Percentiles rank a stretch among this genome's conserved stretches.
Conservation (phyloP, 768 basidiomycete genomes). For the Leucocoprinus birnbaumii region DNA sequence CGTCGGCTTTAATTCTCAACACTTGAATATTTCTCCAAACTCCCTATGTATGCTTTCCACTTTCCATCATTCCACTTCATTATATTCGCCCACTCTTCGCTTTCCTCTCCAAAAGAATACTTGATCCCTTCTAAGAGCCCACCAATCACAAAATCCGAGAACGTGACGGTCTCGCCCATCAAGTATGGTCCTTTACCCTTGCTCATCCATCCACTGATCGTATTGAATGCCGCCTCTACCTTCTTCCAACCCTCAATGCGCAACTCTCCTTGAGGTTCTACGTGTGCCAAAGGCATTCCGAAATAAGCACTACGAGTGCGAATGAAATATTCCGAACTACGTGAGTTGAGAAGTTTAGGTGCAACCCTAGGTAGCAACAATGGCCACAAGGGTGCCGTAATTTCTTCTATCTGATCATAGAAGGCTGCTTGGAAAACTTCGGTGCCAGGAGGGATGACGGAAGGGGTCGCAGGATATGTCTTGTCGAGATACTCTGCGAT, state of each 20-base stretch:
- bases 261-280: conserved; percentile 8
- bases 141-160: conserved; percentile 38
- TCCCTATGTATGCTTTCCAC: conserved; percentile 26
- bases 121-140: conserved; percentile 27
- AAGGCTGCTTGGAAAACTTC: conserved; percentile 39
- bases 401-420: conserved; percentile 15
- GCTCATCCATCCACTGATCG: conserved; percentile 24
- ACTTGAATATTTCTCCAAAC: conserved; percentile 13
- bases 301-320: neutral
- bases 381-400: neutral
- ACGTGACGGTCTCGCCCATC: conserved; percentile 32
- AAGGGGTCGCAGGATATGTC: conserved; percentile 37
- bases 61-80: conserved; percentile 34
- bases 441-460: conserved; percentile 28
- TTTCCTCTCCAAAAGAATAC: conserved; percentile 31
- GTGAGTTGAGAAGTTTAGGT: conserved; percentile 16
- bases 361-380: conserved; percentile 18
- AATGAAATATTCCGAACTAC: conserved; percentile 27
- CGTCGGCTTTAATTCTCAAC: neutral
- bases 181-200: conserved; percentile 30
- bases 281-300: neutral
- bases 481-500: conserved; percentile 53
- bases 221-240: conserved; percentile 21
- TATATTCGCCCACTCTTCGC: conserved; percentile 38
- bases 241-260: neutral